Base-by-base conservation (phyloP, 2,329 filamentous ascomycete species). In the Talaromyces amestolkiae region DNA sequence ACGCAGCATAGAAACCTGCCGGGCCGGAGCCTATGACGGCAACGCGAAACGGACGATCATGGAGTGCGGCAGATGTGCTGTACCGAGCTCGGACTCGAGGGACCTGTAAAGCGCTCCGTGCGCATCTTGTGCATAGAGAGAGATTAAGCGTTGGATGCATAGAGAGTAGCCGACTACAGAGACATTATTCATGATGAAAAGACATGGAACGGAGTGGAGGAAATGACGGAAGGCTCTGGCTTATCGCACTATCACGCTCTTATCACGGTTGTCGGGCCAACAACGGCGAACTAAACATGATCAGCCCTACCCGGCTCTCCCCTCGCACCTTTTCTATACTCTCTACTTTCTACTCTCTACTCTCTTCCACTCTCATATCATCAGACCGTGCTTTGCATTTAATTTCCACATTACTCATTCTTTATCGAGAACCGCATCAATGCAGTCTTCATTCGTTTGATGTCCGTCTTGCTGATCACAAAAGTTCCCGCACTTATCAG, bases 1-100 rank as follows among this genome's bases (percentile, higher is more conserved):
- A 92, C 0, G 95, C 90, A 0, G 94, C 91, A 76, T 99, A 99
- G 82, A 98, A 99, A 2, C 95, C 95, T 13, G 95, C 95, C 1
- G 95, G 95, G 0, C 95, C 95, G 33, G 95, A 97, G 61, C 94
- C 95, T 70, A 98, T 87, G 68, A 98, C 86, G 66, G 94, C 95
- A 77, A 98, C 84, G 58, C 92, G 90, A 72, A 94, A 87, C 2
- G 87, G 86, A 58, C 83, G 79, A 65, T 80, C 78, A 61, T 66
- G 67, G 61, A 73, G 65, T 66, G 76, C 69, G 10, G 70, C 67
- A 67, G 74, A 68, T 65, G 75, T 78, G 47, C 45, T 58, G 58
- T 61, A 64, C 45, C 24, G 61, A 17, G 53, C 24, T 31, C 41
- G 37, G 8, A 58, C 24, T 65, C 39, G 65, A 39, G 66, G 56